Evolutionary conservation across 495 filamentous ascomycete genomes (phyloP).

Genomic region (Hypoxylon perforatum): DNA sequence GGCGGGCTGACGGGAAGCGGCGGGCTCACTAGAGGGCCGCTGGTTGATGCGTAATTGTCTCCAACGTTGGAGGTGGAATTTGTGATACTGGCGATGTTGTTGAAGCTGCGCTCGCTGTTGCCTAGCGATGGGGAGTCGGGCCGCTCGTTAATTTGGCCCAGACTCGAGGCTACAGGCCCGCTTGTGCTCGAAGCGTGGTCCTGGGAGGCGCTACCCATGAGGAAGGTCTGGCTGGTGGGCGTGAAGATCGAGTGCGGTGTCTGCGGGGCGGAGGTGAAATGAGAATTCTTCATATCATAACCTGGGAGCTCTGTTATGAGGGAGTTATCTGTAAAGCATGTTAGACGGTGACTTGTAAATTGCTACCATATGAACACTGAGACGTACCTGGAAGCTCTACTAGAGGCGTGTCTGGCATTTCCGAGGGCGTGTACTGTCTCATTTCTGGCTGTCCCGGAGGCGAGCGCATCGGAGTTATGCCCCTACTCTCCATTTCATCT

Average conservation of each 20-base stretch:
- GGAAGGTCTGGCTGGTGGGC: constrained; percentile 22
- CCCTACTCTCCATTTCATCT: constrained; percentile 44
- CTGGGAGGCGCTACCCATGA: constrained; percentile 16
- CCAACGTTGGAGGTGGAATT: constrained; percentile 12
- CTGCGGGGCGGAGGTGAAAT: constrained; percentile 31
- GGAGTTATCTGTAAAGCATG: constrained; percentile 42
- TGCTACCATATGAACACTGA: not conserved
- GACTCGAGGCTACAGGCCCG: not conserved
- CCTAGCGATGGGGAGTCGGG: constrained; percentile 49
- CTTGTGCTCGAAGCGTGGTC: constrained; percentile 23
- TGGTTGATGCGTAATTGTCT: too few relatives aligned
- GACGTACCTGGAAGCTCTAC: constrained; percentile 60
- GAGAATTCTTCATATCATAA: constrained; percentile 43
- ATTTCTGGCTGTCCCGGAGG: constrained; percentile 17
- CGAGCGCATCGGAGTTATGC: constrained; percentile 27
- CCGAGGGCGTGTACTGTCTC: constrained; percentile 25
- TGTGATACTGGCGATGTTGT: constrained; percentile 31
- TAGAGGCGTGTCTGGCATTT: constrained; percentile 54
- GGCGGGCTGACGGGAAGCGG: constrained; percentile 43
- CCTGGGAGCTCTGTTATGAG: constrained; percentile 48
- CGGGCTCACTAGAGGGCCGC: constrained; percentile 54
- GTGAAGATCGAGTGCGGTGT: constrained; percentile 17
- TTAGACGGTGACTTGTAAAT: constrained; percentile 20
- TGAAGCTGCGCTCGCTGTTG: constrained; percentile 21
- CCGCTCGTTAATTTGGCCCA: constrained; percentile 10